These are phyloP conservation scores for Pseudonectria foliicola DNA, from an alignment of 2,329 filamentous ascomycete species.

Conservation along the genomic window DNA sequence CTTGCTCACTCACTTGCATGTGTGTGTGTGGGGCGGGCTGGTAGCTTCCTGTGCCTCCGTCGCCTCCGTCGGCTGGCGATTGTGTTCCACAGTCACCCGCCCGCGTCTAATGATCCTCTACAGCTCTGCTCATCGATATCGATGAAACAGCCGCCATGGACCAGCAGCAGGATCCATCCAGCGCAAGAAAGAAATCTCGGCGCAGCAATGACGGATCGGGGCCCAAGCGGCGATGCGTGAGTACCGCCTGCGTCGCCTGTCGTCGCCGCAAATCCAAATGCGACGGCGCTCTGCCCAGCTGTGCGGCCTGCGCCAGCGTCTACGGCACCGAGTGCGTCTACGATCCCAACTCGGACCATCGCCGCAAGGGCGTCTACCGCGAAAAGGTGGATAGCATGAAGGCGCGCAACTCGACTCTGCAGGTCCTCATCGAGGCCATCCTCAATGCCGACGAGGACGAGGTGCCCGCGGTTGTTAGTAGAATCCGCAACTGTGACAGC, in stretches of 20 bases:
- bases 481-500: slow-evolving; percentile 79
- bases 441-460: slow-evolving; percentile 86
- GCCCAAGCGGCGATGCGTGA: slow-evolving; percentile 70
- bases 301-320: slow-evolving; percentile 91
- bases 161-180: not conserved
- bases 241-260: slow-evolving; percentile 78
- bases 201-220: slow-evolving; percentile 39
- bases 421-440: slow-evolving; percentile 88
- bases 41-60: too few relatives aligned
- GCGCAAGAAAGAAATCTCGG: slow-evolving; percentile 42
- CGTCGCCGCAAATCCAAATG: slow-evolving; percentile 79
- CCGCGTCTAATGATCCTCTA: too few relatives aligned
- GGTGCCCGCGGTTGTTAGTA: slow-evolving; percentile 70
- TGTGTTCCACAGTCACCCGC: too few relatives aligned
- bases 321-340: slow-evolving; percentile 89
- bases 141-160: not conserved
- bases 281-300: slow-evolving; percentile 84
- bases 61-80: too few relatives aligned
- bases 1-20: too few relatives aligned
- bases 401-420: slow-evolving; percentile 77
- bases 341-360: slow-evolving; percentile 92
- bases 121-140: too few relatives aligned
- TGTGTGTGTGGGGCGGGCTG: too few relatives aligned
- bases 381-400: slow-evolving; percentile 87
- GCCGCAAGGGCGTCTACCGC: slow-evolving; percentile 93